A percentile compares a stretch with the other conserved stretches of the same genome.
These are phyloP conservation scores for Postia placenta DNA, from an alignment of 768 basidiomycete genomes.

Conservation along the genomic window DNA sequence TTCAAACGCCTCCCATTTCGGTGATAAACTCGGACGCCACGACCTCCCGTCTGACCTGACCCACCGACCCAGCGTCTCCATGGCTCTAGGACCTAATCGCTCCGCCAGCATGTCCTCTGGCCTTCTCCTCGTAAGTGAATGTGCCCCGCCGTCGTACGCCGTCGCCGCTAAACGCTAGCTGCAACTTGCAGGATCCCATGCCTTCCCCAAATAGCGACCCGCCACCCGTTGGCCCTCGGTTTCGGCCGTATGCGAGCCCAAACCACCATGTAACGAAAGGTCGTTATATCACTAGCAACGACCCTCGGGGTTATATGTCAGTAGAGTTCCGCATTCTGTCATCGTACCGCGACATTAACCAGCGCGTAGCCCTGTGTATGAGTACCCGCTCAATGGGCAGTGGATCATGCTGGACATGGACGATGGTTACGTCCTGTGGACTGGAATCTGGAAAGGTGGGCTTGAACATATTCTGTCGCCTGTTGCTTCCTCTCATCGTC, in stretches of 20 bases:
- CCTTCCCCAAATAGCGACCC: constrained; percentile 23
- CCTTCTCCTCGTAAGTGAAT: constrained; percentile 22
- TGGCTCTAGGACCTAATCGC: constrained; percentile 19
- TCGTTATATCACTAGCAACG: constrained; percentile 86
- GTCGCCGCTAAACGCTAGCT: not conserved
- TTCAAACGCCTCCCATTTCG: not conserved
- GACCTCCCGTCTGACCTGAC: not conserved
- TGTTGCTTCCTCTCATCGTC: not conserved
- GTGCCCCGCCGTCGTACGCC: not conserved
- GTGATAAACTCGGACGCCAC: constrained; percentile 3
- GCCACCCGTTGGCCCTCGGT: constrained; percentile 28
- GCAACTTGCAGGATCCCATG: constrained; percentile 24
- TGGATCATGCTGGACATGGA: constrained; percentile 98
- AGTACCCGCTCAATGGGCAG: constrained; percentile 83
- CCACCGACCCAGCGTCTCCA: not conserved
- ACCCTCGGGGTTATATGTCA: constrained; percentile 84
- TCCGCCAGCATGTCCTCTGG: constrained; percentile 27
- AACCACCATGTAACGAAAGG: constrained; percentile 81
- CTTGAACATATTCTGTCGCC: not conserved
- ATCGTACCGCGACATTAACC: constrained; percentile 5
- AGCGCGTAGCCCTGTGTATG: constrained; percentile 65
- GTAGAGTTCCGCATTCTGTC: constrained; percentile 21
- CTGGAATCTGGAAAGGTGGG: constrained; percentile 90
- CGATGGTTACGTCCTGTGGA: constrained; percentile 89
- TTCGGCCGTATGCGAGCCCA: constrained; percentile 67